Percentiles rank a stretch among this genome's conserved stretches.
Evolutionary conservation across 2,329 filamentous ascomycete genomes (phyloP).

Genomic region (Diplodia corticola): DNA sequence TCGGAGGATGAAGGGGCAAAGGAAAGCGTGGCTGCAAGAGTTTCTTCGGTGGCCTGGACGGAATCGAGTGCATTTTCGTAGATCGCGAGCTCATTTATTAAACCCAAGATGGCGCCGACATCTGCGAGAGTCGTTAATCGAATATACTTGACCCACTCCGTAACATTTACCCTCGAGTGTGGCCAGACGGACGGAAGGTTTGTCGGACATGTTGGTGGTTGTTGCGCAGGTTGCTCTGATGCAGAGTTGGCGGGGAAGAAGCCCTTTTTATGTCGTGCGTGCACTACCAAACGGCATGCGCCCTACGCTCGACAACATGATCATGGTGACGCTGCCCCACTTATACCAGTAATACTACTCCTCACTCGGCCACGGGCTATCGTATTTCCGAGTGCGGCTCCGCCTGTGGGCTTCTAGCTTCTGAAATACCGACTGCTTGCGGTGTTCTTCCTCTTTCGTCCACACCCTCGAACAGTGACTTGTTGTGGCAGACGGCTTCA

Average conservation of each 20-base stretch:
- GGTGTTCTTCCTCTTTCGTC: not conserved
- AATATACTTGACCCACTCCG: not conserved
- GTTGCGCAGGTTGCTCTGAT: not conserved
- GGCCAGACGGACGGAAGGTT: slow-evolving; percentile 57
- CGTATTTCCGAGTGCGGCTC: slow-evolving; percentile 9
- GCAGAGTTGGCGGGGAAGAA: not conserved
- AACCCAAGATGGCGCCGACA: slow-evolving; percentile 72
- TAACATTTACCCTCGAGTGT: slow-evolving; percentile 55
- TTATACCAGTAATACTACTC: not conserved
- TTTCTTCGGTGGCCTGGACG: slow-evolving; percentile 76
- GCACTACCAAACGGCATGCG: not conserved
- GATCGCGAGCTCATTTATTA: slow-evolving; percentile 82
- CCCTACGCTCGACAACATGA: slow-evolving; percentile 10
- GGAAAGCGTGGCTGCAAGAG: slow-evolving; percentile 72
- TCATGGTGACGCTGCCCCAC: not conserved
- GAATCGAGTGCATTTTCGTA: slow-evolving; percentile 77
- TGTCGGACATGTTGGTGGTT: slow-evolving; percentile 9
- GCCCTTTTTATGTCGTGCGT: not conserved
- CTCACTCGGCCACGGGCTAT: slow-evolving; percentile 3
- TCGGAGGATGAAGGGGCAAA: slow-evolving; percentile 57
- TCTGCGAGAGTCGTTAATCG: slow-evolving; percentile 54
- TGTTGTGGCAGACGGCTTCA: not conserved
- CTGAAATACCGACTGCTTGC: not conserved
- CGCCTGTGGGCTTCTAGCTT: not conserved
- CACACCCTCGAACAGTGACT: slow-evolving; percentile 1